phyloP scores from a whole-genome alignment of 352 stramenopile species.

The Phytophthora sp. region DNA sequence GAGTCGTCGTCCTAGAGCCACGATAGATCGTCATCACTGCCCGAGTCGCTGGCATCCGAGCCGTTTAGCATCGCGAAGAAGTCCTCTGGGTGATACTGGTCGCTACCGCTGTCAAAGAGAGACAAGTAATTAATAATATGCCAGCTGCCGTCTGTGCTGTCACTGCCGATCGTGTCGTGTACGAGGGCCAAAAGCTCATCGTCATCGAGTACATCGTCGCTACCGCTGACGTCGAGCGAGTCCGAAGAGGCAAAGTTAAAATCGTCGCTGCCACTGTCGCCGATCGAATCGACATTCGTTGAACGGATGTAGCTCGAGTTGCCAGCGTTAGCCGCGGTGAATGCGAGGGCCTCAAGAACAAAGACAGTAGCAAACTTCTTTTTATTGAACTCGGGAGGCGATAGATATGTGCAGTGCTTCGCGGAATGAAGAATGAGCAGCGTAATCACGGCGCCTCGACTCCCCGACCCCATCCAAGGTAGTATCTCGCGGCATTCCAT shows the following conservation, averaged over 20 bases:
- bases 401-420: constrained; percentile 16
- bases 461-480: constrained; percentile 27
- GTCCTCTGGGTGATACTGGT: constrained; percentile 28
- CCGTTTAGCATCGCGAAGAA: constrained; percentile 12
- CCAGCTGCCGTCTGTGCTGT: constrained; percentile 16
- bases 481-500: constrained; percentile 28
- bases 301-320: constrained; percentile 24
- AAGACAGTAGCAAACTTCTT: constrained; percentile 32
- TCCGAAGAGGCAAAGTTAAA: constrained; percentile 18
- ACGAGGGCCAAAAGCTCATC: constrained; percentile 27
- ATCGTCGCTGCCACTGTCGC: constrained; percentile 16
- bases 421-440: constrained; percentile 39
- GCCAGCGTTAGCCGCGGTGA: constrained; percentile 22
- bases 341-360: constrained; percentile 30
- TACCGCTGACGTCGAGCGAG: constrained; percentile 19
- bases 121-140: constrained; percentile 26
- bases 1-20: constrained; percentile 24
- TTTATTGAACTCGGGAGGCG: constrained; percentile 16
- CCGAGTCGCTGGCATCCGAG: constrained; percentile 3
- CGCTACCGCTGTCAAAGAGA: constrained; percentile 29
- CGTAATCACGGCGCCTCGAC: neutral
- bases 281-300: neutral
- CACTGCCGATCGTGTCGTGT: constrained; percentile 28
- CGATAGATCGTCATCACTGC: constrained; percentile 28
- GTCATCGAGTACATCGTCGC: constrained; percentile 17